Evolutionary conservation across 345 rosid species (phyloP).

Genomic region (Draba incana): DNA sequence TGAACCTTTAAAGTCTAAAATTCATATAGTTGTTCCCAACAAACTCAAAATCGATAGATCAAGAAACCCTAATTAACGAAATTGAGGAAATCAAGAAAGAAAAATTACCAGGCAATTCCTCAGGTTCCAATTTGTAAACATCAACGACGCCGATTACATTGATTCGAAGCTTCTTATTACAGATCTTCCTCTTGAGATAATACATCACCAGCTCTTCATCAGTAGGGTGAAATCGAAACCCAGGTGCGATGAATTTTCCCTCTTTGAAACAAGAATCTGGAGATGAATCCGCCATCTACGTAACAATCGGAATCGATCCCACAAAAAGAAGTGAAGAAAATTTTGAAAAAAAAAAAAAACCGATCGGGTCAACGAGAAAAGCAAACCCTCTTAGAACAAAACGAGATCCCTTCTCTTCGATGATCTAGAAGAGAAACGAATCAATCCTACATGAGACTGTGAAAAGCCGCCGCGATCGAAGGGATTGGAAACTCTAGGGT

Average conservation of each 20-base stretch:
- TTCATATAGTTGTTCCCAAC: too few species aligned
- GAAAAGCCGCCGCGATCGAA: neutral
- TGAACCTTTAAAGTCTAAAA: too few species aligned
- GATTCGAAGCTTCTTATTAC: conserved; percentile 50
- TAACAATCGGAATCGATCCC: neutral
- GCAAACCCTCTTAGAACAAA: neutral
- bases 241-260: conserved; percentile 66
- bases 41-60: neutral
- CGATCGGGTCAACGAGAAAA: conserved; percentile 26
- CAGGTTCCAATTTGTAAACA: conserved; percentile 86
- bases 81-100: too few species aligned
- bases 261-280: conserved; percentile 31
- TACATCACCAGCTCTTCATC: conserved; percentile 84
- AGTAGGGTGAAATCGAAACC: conserved; percentile 90
- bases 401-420: conserved; percentile 9
- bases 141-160: conserved; percentile 68
- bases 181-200: conserved; percentile 81
- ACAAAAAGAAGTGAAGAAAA: neutral
- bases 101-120: conserved; percentile 74
- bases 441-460: conserved; percentile 16
- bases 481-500: conserved; percentile 3
- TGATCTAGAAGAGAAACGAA: conserved; percentile 12
- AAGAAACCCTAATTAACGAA: too few species aligned
- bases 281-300: conserved; percentile 23
- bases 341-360: neutral